These are phyloP conservation scores for Leccinum angustisporum DNA, from an alignment of 1,284 basidiomycete genomes.

Conservation along the genomic window DNA sequence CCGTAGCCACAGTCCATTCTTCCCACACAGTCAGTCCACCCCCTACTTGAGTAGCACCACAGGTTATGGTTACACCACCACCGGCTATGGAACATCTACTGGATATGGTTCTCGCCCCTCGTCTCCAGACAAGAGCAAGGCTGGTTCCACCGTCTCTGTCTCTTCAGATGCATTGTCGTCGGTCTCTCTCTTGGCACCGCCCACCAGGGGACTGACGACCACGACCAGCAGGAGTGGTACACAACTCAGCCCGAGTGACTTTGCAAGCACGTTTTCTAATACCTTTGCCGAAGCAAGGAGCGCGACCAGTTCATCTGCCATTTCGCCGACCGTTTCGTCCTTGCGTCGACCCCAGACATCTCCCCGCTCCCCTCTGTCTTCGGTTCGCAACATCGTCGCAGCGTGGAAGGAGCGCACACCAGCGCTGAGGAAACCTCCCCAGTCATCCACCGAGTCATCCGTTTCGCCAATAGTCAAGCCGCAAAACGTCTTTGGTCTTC, in stretches of 20 bases:
- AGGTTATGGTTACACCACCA: conserved; percentile 30
- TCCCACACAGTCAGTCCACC: conserved; percentile 43
- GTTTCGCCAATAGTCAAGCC: conserved; percentile 21
- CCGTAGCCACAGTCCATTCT: conserved; percentile 53
- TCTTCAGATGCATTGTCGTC: conserved; percentile 34
- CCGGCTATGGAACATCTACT: conserved; percentile 32
- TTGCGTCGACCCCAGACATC: conserved; percentile 54
- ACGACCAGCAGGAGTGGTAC: conserved; percentile 27
- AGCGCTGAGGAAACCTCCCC: conserved; percentile 29
- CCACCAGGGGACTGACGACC: conserved; percentile 26
- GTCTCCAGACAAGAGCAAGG: conserved; percentile 47
- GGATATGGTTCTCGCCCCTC: conserved; percentile 42
- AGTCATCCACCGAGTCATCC: conserved; percentile 26
- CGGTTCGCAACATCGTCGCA: conserved; percentile 76
- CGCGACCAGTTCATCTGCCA: conserved; percentile 18
- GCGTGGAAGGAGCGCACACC: conserved; percentile 75
- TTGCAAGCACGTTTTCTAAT: conserved; percentile 35
- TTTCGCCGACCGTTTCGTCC: conserved; percentile 29
- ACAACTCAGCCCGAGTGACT: conserved; percentile 34
- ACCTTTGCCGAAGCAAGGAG: conserved; percentile 34
- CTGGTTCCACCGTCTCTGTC: conserved; percentile 32
- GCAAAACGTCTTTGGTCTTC: conserved; percentile 62
- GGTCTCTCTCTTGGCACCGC: conserved; percentile 42
- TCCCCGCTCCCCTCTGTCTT: conserved; percentile 65
- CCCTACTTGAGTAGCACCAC: conserved; percentile 37